These are phyloP conservation scores for Rhizopus microsporus DNA, from an alignment of 371 early-diverging fungal species.

Conservation along the genomic window DNA sequence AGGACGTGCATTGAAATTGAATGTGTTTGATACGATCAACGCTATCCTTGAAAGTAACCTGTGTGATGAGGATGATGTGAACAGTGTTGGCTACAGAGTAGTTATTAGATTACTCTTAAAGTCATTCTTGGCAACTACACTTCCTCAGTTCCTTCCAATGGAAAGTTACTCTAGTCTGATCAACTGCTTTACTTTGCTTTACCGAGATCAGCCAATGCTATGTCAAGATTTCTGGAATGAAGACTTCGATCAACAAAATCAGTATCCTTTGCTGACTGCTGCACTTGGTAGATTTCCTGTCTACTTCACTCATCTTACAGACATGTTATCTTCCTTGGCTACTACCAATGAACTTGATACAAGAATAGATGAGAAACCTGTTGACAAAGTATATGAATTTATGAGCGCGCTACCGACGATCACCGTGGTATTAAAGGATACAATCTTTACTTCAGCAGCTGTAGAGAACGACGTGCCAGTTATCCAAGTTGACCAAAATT, in stretches of 20 bases:
- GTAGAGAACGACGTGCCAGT: conserved; percentile 13
- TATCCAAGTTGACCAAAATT: conserved; percentile 11
- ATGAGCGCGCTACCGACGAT: conserved; percentile 23
- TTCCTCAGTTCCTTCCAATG: conserved; percentile 27
- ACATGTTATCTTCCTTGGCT: conserved; percentile 31
- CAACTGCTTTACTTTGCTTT: conserved; percentile 21
- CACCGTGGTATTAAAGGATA: conserved; percentile 23
- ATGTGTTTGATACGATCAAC: conserved; percentile 28
- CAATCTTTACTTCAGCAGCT: conserved; percentile 8
- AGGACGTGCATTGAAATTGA: conserved; percentile 36
- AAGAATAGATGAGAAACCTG: background rate
- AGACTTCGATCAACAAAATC: conserved; percentile 18
- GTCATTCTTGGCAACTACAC: conserved; percentile 33
- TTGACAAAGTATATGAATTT: conserved; percentile 30
- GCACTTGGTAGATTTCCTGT: conserved; percentile 38
- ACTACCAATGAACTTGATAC: conserved; percentile 6
- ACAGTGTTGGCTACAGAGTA: conserved; percentile 31
- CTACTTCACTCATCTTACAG: conserved; percentile 26
- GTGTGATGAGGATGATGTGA: conserved; percentile 37
- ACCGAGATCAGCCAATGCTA: conserved; percentile 30
- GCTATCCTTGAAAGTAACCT: conserved; percentile 23
- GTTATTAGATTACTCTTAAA: conserved; percentile 24
- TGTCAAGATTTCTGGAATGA: conserved; percentile 37
- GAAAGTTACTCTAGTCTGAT: conserved; percentile 35
- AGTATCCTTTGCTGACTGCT: conserved; percentile 23